These are phyloP conservation scores for Cyberlindnera mycetangii DNA, from an alignment of 805 yeast genomes.

Conservation along the genomic window DNA sequence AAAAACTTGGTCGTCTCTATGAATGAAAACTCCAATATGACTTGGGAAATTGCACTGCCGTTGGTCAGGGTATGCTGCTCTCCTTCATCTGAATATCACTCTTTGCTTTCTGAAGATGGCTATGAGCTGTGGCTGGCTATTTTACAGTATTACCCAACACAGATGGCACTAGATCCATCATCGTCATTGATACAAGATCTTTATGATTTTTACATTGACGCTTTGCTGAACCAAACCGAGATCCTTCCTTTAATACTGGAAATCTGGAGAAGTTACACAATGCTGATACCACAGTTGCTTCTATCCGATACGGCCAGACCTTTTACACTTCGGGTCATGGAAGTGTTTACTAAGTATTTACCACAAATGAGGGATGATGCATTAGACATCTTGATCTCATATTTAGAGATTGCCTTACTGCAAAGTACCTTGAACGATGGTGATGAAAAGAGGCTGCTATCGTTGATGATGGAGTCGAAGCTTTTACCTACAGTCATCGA, in stretches of 20 bases:
- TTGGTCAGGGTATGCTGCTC: slow-evolving; percentile 61
- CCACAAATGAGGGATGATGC: slow-evolving; percentile 70
- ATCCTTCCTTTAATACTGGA: slow-evolving; percentile 61
- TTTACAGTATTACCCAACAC: slow-evolving; percentile 55
- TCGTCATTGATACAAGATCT: slow-evolving; percentile 22
- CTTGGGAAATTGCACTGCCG: slow-evolving; percentile 58
- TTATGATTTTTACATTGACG: slow-evolving; percentile 43
- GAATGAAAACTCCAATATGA: slow-evolving; percentile 48
- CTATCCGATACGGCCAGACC: slow-evolving; percentile 37
- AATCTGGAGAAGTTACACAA: slow-evolving; percentile 59
- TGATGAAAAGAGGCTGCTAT: slow-evolving; percentile 20
- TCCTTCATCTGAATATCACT: slow-evolving; percentile 49
- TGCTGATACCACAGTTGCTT: slow-evolving; percentile 40
- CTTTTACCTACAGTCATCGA: slow-evolving; percentile 29
- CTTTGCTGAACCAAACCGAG: slow-evolving; percentile 70
- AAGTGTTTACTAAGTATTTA: slow-evolving; percentile 51
- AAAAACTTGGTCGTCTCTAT: slow-evolving; percentile 55
- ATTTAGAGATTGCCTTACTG: slow-evolving; percentile 46
- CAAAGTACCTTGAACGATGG: slow-evolving; percentile 7
- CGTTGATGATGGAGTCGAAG: slow-evolving; percentile 27
- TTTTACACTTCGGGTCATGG: slow-evolving; percentile 39
- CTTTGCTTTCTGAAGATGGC: slow-evolving; percentile 78
- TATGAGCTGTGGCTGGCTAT: slow-evolving; percentile 78
- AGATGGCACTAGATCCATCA: slow-evolving; percentile 12
- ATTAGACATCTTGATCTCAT: slow-evolving; percentile 49